Conservation (phyloP, 768 basidiomycete species). For the Xerocomellus intermedius region DNA sequence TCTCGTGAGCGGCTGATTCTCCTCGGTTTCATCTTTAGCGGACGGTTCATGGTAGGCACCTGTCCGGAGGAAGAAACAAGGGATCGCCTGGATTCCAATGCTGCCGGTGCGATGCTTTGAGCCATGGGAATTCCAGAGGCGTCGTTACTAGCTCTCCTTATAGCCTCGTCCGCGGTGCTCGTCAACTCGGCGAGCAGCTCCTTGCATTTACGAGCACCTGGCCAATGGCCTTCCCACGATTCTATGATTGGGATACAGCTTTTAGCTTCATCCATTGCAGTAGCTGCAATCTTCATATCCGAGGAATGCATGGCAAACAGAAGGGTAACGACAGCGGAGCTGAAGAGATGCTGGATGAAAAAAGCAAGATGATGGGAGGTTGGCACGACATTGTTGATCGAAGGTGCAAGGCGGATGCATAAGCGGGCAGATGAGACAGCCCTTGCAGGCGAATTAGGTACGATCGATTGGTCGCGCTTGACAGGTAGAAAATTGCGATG, state of each 20-base stretch:
- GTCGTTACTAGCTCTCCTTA: slow-evolving; percentile 34
- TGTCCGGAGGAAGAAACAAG: slow-evolving; percentile 43
- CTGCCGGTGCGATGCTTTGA: slow-evolving; percentile 32
- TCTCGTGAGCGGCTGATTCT: slow-evolving; percentile 61
- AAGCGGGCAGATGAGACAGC: slow-evolving; percentile 83
- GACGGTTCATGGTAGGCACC: slow-evolving; percentile 46
- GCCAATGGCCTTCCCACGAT: slow-evolving; percentile 85
- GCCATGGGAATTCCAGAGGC: slow-evolving; percentile 24
- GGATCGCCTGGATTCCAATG: slow-evolving; percentile 54
- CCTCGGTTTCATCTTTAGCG: slow-evolving; percentile 49
- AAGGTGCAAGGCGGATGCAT: slow-evolving; percentile 81
- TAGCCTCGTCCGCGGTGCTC: slow-evolving; percentile 67
- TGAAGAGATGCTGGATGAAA: slow-evolving; percentile 88
- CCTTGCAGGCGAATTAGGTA: slow-evolving; percentile 71
- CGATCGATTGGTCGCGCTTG: slow-evolving; percentile 64
- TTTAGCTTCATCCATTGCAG: slow-evolving; percentile 82
- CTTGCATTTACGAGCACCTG: slow-evolving; percentile 84
- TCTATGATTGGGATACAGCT: slow-evolving; percentile 68
- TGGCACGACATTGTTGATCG: slow-evolving; percentile 80
- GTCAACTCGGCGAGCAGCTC: slow-evolving; percentile 71
- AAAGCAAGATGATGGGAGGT: slow-evolving; percentile 85
- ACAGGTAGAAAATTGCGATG: slow-evolving; percentile 87
- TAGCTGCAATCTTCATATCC: slow-evolving; percentile 59
- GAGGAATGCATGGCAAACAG: slow-evolving; percentile 83
- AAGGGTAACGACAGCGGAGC: slow-evolving; percentile 81